Base-by-base conservation (phyloP, 257 asterid species). In the Gentiana macrophylla region DNA sequence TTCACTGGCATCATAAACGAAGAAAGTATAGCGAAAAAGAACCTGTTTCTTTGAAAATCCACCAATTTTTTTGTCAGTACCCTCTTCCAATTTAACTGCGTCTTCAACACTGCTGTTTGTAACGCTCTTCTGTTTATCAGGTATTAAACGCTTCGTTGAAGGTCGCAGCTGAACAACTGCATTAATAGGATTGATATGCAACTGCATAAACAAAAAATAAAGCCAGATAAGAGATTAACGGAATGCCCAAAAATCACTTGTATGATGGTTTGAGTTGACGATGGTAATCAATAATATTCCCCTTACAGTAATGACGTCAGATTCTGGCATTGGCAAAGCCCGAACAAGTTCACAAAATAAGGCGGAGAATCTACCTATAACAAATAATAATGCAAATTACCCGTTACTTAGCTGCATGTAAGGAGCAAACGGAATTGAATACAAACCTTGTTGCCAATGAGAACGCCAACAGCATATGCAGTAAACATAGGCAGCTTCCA, bases 151-250 rank as follows among this genome's bases (percentile, higher is more conserved):
- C 33, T 59, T 57, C 86, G 75, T 63, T 8, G 95, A 81, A 71
- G 97, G 88, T 64, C 95, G 89, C 52, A 91, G 92, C 74, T 91
- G 98, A 50, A 83, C 81, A 56, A 81, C 79, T 67, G 94, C 78
- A 67, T 87, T 84, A 70, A 91, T 50, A 63, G 90, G 95, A 67
- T 70, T 81, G 80, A 87, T 76, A 86, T 83, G 83, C 61, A 91
- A 73, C 98, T 91, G 90, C 89, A 80, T 51, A 57, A 70, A 41
- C 6, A 61, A 74, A 62, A 62, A 50, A 58, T 37, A 45, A 58
- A 62, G 1, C 24, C 49, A 59, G 9, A 37, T n/a, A 50, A 36
- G 36, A 34, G 12, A 59, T 24, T 8, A 66, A 57, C 50, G 48
- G 24, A 24, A 24, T 24, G 24, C 24, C 24, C 24, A 24, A 24